These are phyloP conservation scores for Cryptosporidium tyzzeri DNA, from an alignment of 169 alveolate species.

Conservation along the genomic window DNA sequence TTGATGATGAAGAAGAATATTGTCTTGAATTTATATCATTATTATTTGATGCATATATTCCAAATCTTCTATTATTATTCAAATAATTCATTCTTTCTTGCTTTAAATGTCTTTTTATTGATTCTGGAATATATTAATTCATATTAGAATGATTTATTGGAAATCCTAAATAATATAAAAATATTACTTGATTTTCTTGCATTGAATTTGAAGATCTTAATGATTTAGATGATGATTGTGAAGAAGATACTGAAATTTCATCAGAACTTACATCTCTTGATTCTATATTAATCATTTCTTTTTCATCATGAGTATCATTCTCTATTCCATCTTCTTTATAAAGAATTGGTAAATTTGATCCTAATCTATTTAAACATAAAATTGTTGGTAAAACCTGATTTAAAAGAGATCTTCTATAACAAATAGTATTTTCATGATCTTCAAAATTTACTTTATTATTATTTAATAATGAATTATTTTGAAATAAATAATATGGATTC, in stretches of 20 bases:
- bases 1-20: background rate
- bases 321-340: background rate
- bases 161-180: constrained; percentile 35
- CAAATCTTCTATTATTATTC: constrained; percentile 41
- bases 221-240: constrained; percentile 12
- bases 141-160: constrained; percentile 34
- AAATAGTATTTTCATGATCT: background rate
- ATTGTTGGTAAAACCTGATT: constrained; percentile 35
- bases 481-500: constrained; percentile 10
- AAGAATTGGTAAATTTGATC: background rate
- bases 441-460: background rate
- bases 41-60: constrained; percentile 5
- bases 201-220: constrained; percentile 7
- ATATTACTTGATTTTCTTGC: constrained; percentile 45
- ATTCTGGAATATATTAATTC: constrained; percentile 45
- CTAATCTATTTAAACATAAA: background rate
- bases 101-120: constrained; percentile 22
- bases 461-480: background rate
- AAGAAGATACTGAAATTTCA: background rate
- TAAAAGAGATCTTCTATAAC: constrained; percentile 18
- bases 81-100: constrained; percentile 24
- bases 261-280: constrained; percentile 8
- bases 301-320: background rate
- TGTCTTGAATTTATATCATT: background rate
- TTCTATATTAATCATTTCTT: constrained; percentile 5